Evolutionary conservation across 208 protist genomes (phyloP).

Genomic region (Leptomonas pyrrhocoris): DNA sequence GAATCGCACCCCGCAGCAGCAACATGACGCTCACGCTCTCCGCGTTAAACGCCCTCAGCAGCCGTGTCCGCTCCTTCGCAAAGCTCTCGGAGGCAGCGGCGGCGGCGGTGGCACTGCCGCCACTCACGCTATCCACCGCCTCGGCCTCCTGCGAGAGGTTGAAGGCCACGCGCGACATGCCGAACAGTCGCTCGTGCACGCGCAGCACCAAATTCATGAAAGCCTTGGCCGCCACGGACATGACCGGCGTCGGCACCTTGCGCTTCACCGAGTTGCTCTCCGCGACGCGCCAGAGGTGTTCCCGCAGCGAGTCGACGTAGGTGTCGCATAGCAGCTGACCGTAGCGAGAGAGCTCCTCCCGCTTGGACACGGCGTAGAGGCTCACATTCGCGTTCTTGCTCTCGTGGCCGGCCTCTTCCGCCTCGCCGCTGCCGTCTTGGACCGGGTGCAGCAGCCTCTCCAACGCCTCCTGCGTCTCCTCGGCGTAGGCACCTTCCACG

Average conservation of each 20-base stretch:
- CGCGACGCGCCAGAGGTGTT: slow-evolving; percentile 23
- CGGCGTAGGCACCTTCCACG: slow-evolving; percentile 13
- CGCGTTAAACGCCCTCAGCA: slow-evolving; percentile 54
- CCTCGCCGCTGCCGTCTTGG: slow-evolving; percentile 4
- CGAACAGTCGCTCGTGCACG: slow-evolving; percentile 62
- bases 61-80: slow-evolving; percentile 24
- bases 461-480: slow-evolving; percentile 12
- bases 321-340: slow-evolving; percentile 75
- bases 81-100: neutral
- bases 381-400: slow-evolving; percentile 15
- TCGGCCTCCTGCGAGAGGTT: slow-evolving; percentile 23
- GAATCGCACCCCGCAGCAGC: slow-evolving; percentile 51
- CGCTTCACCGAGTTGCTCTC: slow-evolving; percentile 17
- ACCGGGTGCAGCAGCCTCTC: slow-evolving; percentile 5
- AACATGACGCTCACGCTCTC: slow-evolving; percentile 58
- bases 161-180: slow-evolving; percentile 52
- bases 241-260: slow-evolving; percentile 39
- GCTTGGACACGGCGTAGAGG: slow-evolving; percentile 15
- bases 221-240: slow-evolving; percentile 49
- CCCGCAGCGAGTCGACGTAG: slow-evolving; percentile 72
- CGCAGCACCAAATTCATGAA: slow-evolving; percentile 61
- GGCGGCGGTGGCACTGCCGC: neutral
- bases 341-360: slow-evolving; percentile 57
- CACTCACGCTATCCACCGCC: slow-evolving; percentile 12
- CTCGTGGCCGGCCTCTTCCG: neutral